These are phyloP conservation scores for Plasmodium ovale DNA, from an alignment of 169 alveolate species.

Conservation along the genomic window DNA sequence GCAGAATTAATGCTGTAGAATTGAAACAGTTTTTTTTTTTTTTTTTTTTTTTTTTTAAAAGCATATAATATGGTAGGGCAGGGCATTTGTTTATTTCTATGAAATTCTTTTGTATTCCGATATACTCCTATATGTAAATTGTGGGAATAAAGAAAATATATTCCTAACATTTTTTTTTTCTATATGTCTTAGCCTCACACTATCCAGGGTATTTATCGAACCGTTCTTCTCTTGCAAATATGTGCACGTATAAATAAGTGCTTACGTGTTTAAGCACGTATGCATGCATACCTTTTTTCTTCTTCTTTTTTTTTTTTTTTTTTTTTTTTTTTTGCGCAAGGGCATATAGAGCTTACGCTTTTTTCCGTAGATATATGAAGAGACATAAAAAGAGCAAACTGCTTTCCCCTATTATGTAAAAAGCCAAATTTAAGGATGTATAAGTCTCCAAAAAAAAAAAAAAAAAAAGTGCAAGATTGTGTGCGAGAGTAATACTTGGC, in stretches of 20 bases:
- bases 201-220: background rate
- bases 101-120: slow-evolving; percentile 1
- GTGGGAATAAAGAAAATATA: background rate
- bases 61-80: background rate
- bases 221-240: background rate
- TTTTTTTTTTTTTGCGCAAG: background rate
- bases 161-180: too few species aligned
- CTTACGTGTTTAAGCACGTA: background rate
- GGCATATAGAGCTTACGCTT: background rate
- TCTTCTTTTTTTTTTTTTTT: background rate
- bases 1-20: slow-evolving; percentile 39
- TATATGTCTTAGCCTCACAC: slow-evolving; percentile 13
- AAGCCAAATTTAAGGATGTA: too few species aligned
- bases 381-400: too few species aligned
- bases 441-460: too few species aligned
- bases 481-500: too few species aligned
- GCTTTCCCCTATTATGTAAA: too few species aligned
- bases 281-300: background rate
- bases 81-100: slow-evolving; percentile 28
- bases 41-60: background rate
- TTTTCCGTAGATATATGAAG: too few species aligned
- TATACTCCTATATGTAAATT: background rate
- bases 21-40: background rate
- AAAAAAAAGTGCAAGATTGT: too few species aligned
- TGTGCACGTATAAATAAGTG: too few species aligned